Conservation (phyloP, 805 yeast species). For the Saccharomycopsis sp. region DNA sequence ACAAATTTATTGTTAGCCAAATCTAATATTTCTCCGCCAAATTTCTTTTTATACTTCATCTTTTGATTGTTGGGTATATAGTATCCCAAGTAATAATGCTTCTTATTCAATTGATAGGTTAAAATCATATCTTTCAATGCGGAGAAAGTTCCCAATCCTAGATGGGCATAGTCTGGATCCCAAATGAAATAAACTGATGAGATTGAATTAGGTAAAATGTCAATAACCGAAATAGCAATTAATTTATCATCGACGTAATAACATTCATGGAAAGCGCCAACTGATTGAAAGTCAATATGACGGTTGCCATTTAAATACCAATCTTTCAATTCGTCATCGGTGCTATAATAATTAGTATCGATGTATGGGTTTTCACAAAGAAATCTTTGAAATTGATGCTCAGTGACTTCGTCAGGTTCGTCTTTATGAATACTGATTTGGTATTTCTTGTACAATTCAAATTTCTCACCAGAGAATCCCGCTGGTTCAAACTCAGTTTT, state of each 20-base stretch:
- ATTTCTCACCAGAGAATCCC: conserved; percentile 50
- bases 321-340: conserved; percentile 12
- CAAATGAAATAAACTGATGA: conserved; percentile 85
- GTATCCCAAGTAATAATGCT: conserved; percentile 72
- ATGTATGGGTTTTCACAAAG: conserved; percentile 63
- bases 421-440: conserved; percentile 70
- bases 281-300: neutral
- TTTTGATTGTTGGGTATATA: conserved; percentile 73
- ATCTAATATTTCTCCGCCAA: conserved; percentile 70
- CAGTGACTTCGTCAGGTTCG: conserved; percentile 36
- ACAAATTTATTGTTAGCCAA: conserved; percentile 40
- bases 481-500: conserved; percentile 48
- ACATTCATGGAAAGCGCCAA: conserved; percentile 74
- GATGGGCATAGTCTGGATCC: conserved; percentile 69
- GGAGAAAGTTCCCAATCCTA: conserved; percentile 72
- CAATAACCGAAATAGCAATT: conserved; percentile 72
- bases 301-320: conserved; percentile 10
- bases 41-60: conserved; percentile 74
- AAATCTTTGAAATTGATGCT: conserved; percentile 51
- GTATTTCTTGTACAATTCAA: conserved; percentile 53
- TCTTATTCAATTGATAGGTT: conserved; percentile 38
- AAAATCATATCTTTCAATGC: conserved; percentile 64
- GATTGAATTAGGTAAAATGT: conserved; percentile 65
- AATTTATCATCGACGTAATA: conserved; percentile 58
- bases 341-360: conserved; percentile 23